phyloP scores from a whole-genome alignment of 75 land plant species.

The Isoetes taiwanensis region DNA sequence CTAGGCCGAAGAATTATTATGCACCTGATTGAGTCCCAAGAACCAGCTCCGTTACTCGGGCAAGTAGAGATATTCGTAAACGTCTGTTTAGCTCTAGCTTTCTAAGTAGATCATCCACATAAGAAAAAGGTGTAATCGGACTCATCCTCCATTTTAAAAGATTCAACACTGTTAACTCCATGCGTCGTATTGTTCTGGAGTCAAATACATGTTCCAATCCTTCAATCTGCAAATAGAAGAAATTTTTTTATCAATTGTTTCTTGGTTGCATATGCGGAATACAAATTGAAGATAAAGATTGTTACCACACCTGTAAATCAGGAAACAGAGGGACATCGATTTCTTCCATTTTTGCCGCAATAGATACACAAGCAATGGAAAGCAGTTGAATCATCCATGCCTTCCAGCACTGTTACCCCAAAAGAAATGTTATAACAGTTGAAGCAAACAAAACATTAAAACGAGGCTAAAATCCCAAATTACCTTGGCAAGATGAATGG shows the following conservation, averaged over 20 bases:
- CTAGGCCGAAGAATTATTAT: no score
- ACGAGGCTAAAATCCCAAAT: not conserved
- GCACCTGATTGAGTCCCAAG: not conserved
- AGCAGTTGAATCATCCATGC: constrained; percentile 3
- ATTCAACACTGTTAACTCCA: not conserved
- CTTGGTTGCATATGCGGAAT: not conserved
- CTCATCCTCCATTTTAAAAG: not conserved
- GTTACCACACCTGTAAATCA: constrained; percentile 3
- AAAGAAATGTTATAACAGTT: not conserved
- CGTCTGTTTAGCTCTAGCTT: not conserved
- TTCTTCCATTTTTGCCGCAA: constrained; percentile 4
- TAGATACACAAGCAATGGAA: not conserved
- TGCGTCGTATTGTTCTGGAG: not conserved
- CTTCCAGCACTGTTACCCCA: not conserved
- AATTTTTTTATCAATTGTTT: not conserved
- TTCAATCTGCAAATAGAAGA: constrained; percentile 1
- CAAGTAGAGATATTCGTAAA: not conserved
- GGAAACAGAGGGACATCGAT: not conserved
- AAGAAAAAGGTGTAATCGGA: not conserved
- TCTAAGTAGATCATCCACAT: not conserved
- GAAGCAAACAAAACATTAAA: not conserved
- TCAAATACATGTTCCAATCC: constrained; percentile 1
- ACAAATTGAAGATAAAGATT: not conserved
- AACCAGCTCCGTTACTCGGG: not conserved
- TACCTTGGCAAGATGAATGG: not conserved